A percentile compares a stretch with the other conserved stretches of the same genome.
These are phyloP conservation scores for Penicillium aurantiogriseum DNA, from an alignment of 2,329 filamentous ascomycete species.

Conservation along the genomic window DNA sequence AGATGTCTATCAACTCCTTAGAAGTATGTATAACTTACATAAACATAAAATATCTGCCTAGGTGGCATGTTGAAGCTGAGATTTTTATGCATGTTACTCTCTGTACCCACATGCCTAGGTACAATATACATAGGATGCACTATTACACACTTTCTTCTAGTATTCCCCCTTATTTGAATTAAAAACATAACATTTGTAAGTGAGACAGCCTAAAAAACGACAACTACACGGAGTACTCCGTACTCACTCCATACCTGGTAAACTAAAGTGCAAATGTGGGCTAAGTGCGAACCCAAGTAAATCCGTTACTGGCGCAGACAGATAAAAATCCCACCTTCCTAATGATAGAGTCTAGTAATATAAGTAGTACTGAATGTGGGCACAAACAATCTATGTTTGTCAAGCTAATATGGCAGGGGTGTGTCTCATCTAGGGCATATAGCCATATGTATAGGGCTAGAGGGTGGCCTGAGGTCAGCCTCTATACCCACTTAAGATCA, in stretches of 20 bases:
- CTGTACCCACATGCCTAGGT: neutral
- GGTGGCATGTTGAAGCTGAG: neutral
- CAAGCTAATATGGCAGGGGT: neutral
- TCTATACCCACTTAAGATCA: neutral
- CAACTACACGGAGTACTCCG: neutral
- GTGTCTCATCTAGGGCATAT: neutral
- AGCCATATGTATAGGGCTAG: neutral
- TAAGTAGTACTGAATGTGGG: neutral
- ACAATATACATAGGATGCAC: neutral
- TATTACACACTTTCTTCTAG: neutral
- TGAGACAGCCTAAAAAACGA: neutral
- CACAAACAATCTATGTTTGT: conserved; percentile 1
- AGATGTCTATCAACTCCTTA: neutral
- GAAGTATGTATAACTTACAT: neutral
- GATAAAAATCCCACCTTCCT: neutral
- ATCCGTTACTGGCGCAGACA: neutral
- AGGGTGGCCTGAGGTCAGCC: neutral
- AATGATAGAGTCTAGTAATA: neutral
- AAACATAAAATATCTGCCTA: neutral
- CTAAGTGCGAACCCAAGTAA: neutral
- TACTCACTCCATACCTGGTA: neutral
- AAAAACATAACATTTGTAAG: neutral
- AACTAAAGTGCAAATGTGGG: neutral
- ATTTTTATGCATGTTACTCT: neutral
- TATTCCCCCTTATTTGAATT: neutral